Evolutionary conservation across 1,284 basidiomycete species (phyloP).

Genomic region (Limonomyces culmigenus): DNA sequence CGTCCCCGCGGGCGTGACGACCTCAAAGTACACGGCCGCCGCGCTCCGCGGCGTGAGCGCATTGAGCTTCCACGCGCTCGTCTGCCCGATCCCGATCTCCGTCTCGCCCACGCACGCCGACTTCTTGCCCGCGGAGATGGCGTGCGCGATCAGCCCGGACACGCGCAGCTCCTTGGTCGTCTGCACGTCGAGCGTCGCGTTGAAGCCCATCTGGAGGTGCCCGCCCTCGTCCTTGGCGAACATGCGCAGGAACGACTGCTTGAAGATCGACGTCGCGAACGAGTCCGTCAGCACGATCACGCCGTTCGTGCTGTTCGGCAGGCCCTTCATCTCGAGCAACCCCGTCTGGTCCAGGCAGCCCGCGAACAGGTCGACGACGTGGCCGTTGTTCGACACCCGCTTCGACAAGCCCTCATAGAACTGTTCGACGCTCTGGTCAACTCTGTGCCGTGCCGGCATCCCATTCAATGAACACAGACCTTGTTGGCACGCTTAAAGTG

Average conservation of each 20-base stretch:
- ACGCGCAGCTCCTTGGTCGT: constrained; percentile 99
- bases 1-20: constrained; percentile 96
- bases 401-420: constrained; percentile 96
- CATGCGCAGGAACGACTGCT: constrained; percentile 90
- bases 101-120: constrained; percentile 96
- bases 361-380: constrained; percentile 90
- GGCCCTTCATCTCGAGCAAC: constrained; percentile 91
- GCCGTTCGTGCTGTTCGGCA: constrained; percentile 92
- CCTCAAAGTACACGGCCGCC: constrained; percentile 94
- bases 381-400: constrained; percentile 87
- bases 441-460: not conserved
- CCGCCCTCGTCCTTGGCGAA: constrained; percentile 93
- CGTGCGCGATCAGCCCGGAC: constrained; percentile 94
- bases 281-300: constrained; percentile 94
- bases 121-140: constrained; percentile 94
- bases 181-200: constrained; percentile 97
- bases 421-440: constrained; percentile 24
- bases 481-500: constrained; percentile 96
- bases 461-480: constrained; percentile 31
- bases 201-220: constrained; percentile 94
- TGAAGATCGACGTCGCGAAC: constrained; percentile 97
- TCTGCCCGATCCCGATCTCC: constrained; percentile 97
- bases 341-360: constrained; percentile 98
- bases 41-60: constrained; percentile 80
- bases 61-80: constrained; percentile 98